These are phyloP conservation scores for Diaporthe capsici DNA, from an alignment of 2,329 filamentous ascomycete genomes.

Conservation along the genomic window DNA sequence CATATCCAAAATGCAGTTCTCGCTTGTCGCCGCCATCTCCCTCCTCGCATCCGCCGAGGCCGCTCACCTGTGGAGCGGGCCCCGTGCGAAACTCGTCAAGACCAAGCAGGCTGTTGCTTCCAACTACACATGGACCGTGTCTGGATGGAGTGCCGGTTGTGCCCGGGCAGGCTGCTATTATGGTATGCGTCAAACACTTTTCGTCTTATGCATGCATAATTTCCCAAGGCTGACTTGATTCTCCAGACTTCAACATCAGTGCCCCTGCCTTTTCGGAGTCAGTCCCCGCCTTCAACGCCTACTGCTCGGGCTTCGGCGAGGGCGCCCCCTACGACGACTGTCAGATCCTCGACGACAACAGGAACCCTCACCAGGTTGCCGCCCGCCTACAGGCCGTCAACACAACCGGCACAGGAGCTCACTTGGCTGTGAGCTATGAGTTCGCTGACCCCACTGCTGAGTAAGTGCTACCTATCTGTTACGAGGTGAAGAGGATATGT, in stretches of 20 bases:
- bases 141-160: conserved; percentile 38
- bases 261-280: conserved; percentile 28
- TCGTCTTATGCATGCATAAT: no score
- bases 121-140: conserved; percentile 39
- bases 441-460: conserved; percentile 25
- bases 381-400: conserved; percentile 37
- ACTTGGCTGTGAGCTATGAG: conserved; percentile 39
- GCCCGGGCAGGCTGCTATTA: conserved; percentile 32
- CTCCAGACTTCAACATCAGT: conserved; percentile 35
- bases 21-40: conserved; percentile 29
- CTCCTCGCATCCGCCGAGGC: conserved; percentile 34
- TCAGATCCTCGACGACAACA: conserved; percentile 18
- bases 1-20: conserved; percentile 37
- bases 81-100: conserved; percentile 7
- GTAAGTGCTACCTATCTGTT: conserved; percentile 14
- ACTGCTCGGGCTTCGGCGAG: conserved; percentile 34
- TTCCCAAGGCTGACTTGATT: neutral
- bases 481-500: neutral
- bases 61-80: conserved; percentile 29
- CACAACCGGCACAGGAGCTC: conserved; percentile 30
- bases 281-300: conserved; percentile 16
- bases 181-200: conserved; percentile 12
- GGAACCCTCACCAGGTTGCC: conserved; percentile 20
- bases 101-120: conserved; percentile 15
- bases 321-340: conserved; percentile 28